Evolutionary conservation across 805 yeast genomes (phyloP), one percentile per base, ranked within the genome.

Genomic region (Lipomyces chichibuensis): DNA sequence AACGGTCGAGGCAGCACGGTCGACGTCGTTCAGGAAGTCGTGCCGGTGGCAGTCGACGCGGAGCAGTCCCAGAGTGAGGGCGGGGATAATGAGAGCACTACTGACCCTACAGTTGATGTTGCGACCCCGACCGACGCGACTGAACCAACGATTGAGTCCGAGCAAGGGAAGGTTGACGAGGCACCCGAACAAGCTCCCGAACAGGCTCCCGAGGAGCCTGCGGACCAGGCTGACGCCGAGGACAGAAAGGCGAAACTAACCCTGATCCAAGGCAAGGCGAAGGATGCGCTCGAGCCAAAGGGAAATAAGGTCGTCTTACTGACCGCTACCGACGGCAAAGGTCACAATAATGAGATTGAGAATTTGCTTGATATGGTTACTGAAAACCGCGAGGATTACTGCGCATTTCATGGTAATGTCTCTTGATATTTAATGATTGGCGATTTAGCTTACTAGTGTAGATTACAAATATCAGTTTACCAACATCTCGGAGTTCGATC

Each of bases 351-450:
- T 32, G 69, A 39, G 20, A 66, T 66, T 59, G 49, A 55, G 23
- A 63, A 66, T 23, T 59, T 66, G 14, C 58, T 70, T 25, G 61
- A 67, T 11, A 67, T 55, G 65, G 67, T 62, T n/a, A 64, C 57
- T 37, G 70, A 69, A 29, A 77, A 78, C 66, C 72, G 81, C 5
- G 67, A 71, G 32, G 77, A 72, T 59, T 78, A 77, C 61, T 73
- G 77, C 60, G 64, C 70, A n/a, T 68, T 65, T 59, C 79, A 78
- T 60, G 78, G 79, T 64, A 67, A 9, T n/a, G 46, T 32, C 20
- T 56, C 2, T 25, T 56, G 23, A 5, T 13, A 17, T 20, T 56
- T 6, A 56, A 17, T 49, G 7, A 33, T 8, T 33, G 29, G 20
- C 14, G 14, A 7, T 9, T 37, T 46, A 35, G 17, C 33, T 29